These are phyloP conservation scores for Talaromyces sp. DNA, from an alignment of 2,329 filamentous ascomycete species.

Conservation along the genomic window DNA sequence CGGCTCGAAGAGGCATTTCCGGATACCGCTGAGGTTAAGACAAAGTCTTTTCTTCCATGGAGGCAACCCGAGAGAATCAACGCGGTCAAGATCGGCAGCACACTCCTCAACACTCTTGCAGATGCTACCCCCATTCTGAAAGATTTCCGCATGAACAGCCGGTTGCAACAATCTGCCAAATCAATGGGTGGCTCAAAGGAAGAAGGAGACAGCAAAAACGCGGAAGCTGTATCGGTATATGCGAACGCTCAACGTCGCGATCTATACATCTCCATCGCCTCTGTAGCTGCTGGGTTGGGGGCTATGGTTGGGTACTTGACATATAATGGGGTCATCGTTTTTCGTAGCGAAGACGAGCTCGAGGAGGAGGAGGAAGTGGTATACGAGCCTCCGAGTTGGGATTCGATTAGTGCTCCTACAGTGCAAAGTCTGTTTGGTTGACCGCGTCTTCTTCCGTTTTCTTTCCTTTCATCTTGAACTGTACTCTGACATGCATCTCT, in stretches of 20 bases:
- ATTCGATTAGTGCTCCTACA: neutral
- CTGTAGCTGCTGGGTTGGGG: conserved; percentile 33
- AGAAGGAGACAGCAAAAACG: conserved; percentile 26
- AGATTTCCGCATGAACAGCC: conserved; percentile 36
- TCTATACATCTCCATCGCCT: conserved; percentile 34
- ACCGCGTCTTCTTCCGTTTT: neutral
- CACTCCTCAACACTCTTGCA: conserved; percentile 33
- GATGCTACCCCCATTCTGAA: conserved; percentile 38
- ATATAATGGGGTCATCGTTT: conserved; percentile 27
- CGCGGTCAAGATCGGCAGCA: conserved; percentile 31
- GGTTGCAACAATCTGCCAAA: conserved; percentile 33
- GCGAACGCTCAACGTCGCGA: conserved; percentile 31
- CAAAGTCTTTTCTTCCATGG: conserved; percentile 32
- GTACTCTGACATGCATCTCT: neutral
- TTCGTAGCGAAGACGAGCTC: conserved; percentile 6
- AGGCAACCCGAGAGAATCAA: conserved; percentile 32
- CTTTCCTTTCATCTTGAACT: neutral
- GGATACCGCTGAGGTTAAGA: neutral
- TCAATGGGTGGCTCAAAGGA: conserved; percentile 20
- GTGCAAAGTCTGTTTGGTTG: conserved; percentile 10
- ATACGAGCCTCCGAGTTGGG: neutral
- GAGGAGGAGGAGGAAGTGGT: conserved; percentile 11
- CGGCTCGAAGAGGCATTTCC: conserved; percentile 25
- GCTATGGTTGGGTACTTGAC: conserved; percentile 38
- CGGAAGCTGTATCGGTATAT: conserved; percentile 24